phyloP scores from a whole-genome alignment of 352 stramenopile species.

The Phytophthora ohioensis region DNA sequence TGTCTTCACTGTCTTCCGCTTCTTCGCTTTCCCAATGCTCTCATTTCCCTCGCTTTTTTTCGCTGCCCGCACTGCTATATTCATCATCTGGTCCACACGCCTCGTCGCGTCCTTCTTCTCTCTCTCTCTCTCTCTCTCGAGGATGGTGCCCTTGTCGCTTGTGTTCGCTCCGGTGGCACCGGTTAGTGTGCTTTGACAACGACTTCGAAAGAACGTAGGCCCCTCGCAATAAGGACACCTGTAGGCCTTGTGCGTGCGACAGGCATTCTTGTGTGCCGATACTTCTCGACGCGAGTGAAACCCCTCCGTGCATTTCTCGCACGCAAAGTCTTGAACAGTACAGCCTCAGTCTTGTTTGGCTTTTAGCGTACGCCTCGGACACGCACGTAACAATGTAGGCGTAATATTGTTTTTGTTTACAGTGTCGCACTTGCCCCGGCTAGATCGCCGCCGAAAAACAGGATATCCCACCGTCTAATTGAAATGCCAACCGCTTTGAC shows the following conservation, averaged over 20 bases:
- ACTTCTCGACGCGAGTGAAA: not conserved
- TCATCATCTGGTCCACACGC: no score
- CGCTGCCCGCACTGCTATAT: no score
- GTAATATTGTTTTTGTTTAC: not conserved
- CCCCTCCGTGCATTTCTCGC: not conserved
- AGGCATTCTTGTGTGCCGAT: not conserved
- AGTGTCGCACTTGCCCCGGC: not conserved
- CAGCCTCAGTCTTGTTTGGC: not conserved
- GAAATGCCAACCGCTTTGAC: not conserved
- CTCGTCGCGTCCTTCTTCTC: no score
- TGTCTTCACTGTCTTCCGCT: not conserved
- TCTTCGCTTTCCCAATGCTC: not conserved
- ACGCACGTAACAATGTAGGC: not conserved
- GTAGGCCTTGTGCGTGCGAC: not conserved
- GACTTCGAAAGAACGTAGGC: no score
- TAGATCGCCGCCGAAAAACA: not conserved
- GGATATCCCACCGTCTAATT: not conserved
- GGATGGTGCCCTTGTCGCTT: no score
- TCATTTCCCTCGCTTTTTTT: no score
- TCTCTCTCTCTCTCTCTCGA: no score
- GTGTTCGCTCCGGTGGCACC: not conserved
- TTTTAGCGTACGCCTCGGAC: not conserved
- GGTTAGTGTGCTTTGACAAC: not conserved
- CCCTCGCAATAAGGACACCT: not conserved
- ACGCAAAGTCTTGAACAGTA: not conserved